phyloP scores from a whole-genome alignment of 1,284 basidiomycete genomes.

The Agaricales sp. region DNA sequence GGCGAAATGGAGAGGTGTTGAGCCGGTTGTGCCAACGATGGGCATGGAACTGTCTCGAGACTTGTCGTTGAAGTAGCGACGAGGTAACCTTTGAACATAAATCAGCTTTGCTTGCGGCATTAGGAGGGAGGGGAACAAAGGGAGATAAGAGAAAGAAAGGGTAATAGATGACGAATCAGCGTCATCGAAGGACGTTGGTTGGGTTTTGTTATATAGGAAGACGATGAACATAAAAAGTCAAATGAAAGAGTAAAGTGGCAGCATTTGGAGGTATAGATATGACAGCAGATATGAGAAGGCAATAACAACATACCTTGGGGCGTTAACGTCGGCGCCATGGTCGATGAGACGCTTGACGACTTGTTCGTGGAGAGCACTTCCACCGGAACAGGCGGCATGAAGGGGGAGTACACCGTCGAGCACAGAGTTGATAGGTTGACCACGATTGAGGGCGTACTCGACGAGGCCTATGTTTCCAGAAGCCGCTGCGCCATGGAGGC shows the following conservation, averaged over 20 bases:
- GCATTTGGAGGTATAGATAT: constrained; percentile 8
- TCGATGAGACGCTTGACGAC: constrained; percentile 84
- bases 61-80: constrained; percentile 71
- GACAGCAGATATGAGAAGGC: not conserved
- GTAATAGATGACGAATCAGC: no score
- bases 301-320: constrained; percentile 40
- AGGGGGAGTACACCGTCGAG: constrained; percentile 87
- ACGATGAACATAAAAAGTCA: constrained; percentile 1
- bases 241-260: constrained; percentile 7
- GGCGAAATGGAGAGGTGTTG: constrained; percentile 91
- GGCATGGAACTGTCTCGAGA: constrained; percentile 50
- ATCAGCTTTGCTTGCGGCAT: constrained; percentile 4
- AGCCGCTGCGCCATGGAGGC: constrained; percentile 82
- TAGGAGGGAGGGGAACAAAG: constrained; percentile 5
- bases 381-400: constrained; percentile 84
- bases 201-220: not conserved
- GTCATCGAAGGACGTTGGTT: not conserved
- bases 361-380: constrained; percentile 46
- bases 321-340: constrained; percentile 88
- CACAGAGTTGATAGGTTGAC: constrained; percentile 89
- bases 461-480: constrained; percentile 84
- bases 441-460: constrained; percentile 82
- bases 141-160: not conserved
- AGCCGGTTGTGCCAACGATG: constrained; percentile 73
- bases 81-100: constrained; percentile 44